Base-by-base conservation (phyloP, 805 yeast species). In the Blastobotrys americana region DNA sequence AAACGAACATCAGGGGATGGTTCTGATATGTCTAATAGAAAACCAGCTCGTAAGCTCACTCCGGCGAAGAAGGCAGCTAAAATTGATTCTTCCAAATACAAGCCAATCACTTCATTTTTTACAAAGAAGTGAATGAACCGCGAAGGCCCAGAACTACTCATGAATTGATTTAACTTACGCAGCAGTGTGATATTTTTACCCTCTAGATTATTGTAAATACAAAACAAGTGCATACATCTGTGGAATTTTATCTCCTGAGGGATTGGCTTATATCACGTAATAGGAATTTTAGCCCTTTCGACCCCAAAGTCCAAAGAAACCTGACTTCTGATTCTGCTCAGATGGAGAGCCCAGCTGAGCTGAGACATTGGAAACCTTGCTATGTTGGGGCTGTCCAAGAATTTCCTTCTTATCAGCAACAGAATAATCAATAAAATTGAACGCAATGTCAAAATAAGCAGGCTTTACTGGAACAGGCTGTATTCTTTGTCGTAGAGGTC, bases 381-480 rank as follows among this genome's bases (percentile, higher is more conserved):
- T 8, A 33, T 18, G 35, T 8, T 33, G 4, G 35, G 15, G 15
- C 35, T 33, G 4, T 18, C 35, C 4, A 16, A 33, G 35, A 34
- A 15, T 15, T 38, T n/a, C 4, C 17, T 5, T 23, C 47, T 44
- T 41, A 22, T 33, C 48, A 8, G 25, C 44, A n/a, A 37, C 52
- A 8, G 60, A 66, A 41, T 58, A 80, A 28, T 72, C 70, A 43
- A 89, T 74, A 58, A 84, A 88, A 60, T 88, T 89, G 69, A 72
- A 89, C 0, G 95, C 97, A 52, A 86, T 70, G 60, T 90, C 98
- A 56, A 87, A 93, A 56, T 89, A 74, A 6, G 88, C 95, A 0
- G 98, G 96, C 64, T 93, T 90, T 46, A 82, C 76, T 43, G 79
- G 73, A 1, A 84, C 77, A 1, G 94, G 84, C 50, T 66, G 68